Percentiles rank a stretch among this genome's conserved stretches.
phyloP scores from a whole-genome alignment of 129 eudicot species.

The Calendula officinalis region DNA sequence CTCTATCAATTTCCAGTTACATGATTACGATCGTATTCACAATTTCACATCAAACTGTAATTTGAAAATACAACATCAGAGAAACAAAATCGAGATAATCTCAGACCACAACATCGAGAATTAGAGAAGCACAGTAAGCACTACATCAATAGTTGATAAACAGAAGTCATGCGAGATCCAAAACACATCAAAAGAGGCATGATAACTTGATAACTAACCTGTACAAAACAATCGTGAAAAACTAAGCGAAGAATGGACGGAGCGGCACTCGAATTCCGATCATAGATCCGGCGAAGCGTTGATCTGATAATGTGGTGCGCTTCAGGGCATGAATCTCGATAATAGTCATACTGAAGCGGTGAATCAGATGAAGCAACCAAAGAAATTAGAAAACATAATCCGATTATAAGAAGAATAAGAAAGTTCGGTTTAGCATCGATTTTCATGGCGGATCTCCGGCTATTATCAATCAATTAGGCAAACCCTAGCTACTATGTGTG shows the following conservation, averaged over 20 bases:
- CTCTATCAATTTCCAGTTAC: constrained; percentile 14
- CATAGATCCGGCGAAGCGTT: constrained; percentile 35
- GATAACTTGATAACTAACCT: constrained; percentile 30
- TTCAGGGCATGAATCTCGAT: constrained; percentile 58
- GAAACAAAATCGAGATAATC: constrained; percentile 9
- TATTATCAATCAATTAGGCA: not conserved
- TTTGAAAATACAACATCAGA: not conserved
- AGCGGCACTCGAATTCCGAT: constrained; percentile 28
- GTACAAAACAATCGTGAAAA: constrained; percentile 70
- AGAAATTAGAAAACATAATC: constrained; percentile 19
- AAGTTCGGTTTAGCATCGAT: not conserved
- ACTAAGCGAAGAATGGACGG: constrained; percentile 62
- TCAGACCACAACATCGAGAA: not conserved
- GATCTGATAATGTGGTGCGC: constrained; percentile 49
- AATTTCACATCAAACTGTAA: not conserved
- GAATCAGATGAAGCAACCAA: constrained; percentile 23
- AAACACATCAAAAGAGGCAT: not conserved
- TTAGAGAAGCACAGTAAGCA: not conserved
- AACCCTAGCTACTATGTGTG: constrained; percentile 16
- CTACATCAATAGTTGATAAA: not conserved
- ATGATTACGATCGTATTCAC: constrained; percentile 5
- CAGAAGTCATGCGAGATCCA: not conserved
- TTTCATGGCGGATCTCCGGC: constrained; percentile 28
- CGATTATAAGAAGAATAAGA: constrained; percentile 25
- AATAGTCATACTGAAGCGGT: constrained; percentile 63